These are phyloP conservation scores for Leccinum uliginosum DNA, from an alignment of 768 basidiomycete genomes.

Conservation along the genomic window DNA sequence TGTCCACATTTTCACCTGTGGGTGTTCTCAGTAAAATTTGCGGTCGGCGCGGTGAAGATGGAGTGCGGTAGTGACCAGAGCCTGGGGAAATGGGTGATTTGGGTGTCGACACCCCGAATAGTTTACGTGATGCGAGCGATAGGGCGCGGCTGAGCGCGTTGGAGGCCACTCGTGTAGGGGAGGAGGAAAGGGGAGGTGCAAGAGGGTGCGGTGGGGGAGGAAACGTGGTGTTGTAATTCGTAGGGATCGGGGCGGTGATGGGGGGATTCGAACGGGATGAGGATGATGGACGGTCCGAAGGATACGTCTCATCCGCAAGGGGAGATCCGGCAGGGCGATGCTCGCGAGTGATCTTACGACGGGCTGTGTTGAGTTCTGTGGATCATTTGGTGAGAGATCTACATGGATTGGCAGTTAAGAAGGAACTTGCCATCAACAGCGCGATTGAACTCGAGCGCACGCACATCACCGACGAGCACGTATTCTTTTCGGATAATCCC, in stretches of 20 bases:
- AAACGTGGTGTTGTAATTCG: conserved; percentile 48
- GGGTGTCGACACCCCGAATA: conserved; percentile 56
- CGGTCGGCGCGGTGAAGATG: conserved; percentile 54
- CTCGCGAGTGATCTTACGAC: conserved; percentile 57
- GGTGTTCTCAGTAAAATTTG: conserved; percentile 43
- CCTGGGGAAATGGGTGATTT: conserved; percentile 36
- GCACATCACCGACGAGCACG: conserved; percentile 86
- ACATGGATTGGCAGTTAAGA: background rate
- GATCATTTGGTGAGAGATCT: conserved; percentile 10
- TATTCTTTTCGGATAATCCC: conserved; percentile 81
- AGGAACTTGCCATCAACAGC: conserved; percentile 76
- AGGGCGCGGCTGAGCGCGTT: conserved; percentile 77
- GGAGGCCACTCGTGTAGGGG: conserved; percentile 62
- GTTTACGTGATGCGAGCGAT: conserved; percentile 75
- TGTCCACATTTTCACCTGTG: conserved; percentile 35
- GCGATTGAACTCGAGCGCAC: conserved; percentile 87
- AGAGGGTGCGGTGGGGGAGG: conserved; percentile 56
- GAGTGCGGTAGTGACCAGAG: conserved; percentile 36
- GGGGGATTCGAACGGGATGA: conserved; percentile 24
- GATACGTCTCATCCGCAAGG: conserved; percentile 40
- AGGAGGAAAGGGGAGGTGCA: conserved; percentile 58
- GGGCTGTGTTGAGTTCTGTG: conserved; percentile 61
- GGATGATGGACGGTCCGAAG: conserved; percentile 32
- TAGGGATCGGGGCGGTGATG: conserved; percentile 19
- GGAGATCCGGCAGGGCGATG: conserved; percentile 47